A percentile compares a stretch with the other conserved stretches of the same genome.
Evolutionary conservation across 257 asterid species (phyloP).

Genomic region (Plectranthus barbatus): DNA sequence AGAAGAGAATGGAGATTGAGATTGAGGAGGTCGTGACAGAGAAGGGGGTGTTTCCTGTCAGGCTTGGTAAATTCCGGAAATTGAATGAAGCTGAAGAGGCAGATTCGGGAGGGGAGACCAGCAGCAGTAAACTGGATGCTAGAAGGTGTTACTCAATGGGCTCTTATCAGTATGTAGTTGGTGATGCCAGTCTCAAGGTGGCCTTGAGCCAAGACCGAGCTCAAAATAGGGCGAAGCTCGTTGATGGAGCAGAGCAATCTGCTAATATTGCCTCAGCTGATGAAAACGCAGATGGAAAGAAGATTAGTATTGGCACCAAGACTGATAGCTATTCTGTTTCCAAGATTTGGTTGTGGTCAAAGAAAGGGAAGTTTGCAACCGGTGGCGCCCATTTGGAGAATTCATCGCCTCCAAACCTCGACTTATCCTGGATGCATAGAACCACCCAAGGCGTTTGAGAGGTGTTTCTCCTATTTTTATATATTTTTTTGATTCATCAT

Average conservation of each 20-base stretch:
- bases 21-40: slow-evolving; percentile 43
- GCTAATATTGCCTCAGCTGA: slow-evolving; percentile 15
- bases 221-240: slow-evolving; percentile 13
- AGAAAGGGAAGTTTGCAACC: slow-evolving; percentile 65
- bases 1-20: slow-evolving; percentile 51
- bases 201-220: slow-evolving; percentile 42
- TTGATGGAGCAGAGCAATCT: slow-evolving; percentile 21
- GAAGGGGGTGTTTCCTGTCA: slow-evolving; percentile 58
- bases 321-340: slow-evolving; percentile 92
- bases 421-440: slow-evolving; percentile 37
- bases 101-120: slow-evolving; percentile 58
- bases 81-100: slow-evolving; percentile 21
- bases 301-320: slow-evolving; percentile 67
- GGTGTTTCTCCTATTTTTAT: slow-evolving; percentile 4
- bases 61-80: slow-evolving; percentile 52
- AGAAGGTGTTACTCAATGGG: slow-evolving; percentile 93
- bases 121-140: slow-evolving; percentile 81
- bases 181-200: slow-evolving; percentile 64
- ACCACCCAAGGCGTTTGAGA: slow-evolving; percentile 27
- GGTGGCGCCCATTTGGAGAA: slow-evolving; percentile 26
- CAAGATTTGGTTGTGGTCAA: slow-evolving; percentile 96
- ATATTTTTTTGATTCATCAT: slow-evolving; percentile 22
- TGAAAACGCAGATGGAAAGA: slow-evolving; percentile 53
- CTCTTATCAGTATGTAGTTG: slow-evolving; percentile 84
- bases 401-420: slow-evolving; percentile 28